Conservation (phyloP, 1,284 basidiomycete genomes). For the Rhizoctonia solani region DNA sequence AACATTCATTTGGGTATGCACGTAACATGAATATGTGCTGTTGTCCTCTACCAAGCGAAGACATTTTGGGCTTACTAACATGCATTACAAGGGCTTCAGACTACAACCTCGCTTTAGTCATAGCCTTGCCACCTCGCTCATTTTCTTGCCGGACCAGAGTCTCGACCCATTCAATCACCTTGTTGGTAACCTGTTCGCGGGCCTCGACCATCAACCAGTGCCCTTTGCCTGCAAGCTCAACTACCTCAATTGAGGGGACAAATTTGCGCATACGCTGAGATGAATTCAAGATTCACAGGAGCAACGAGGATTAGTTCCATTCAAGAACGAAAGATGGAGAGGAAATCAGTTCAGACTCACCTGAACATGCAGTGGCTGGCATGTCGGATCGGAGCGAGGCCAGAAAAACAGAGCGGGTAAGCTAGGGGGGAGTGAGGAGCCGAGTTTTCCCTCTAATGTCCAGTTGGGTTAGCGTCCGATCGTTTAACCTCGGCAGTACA, state of each 20-base stretch:
- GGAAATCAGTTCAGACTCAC: background rate
- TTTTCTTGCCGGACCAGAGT: constrained; percentile 18
- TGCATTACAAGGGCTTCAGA: too few relatives aligned
- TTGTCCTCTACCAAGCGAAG: too few relatives aligned
- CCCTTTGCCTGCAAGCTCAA: constrained; percentile 57
- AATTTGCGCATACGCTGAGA: constrained; percentile 51
- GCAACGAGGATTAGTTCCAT: background rate
- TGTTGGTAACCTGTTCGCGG: constrained; percentile 55
- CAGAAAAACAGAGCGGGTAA: constrained; percentile 66
- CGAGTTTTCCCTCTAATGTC: constrained; percentile 49
- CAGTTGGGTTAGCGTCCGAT: constrained; percentile 6
- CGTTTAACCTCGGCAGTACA: background rate
- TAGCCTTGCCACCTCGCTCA: constrained; percentile 7
- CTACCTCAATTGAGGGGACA: constrained; percentile 54
- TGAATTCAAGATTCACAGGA: background rate
- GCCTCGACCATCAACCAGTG: constrained; percentile 72
- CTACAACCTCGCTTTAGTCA: constrained; percentile 41
- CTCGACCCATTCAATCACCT: constrained; percentile 55
- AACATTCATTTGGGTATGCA: too few relatives aligned
- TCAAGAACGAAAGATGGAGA: background rate
- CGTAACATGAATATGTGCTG: too few relatives aligned
- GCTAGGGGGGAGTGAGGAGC: constrained; percentile 49
- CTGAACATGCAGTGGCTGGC: constrained; percentile 38
- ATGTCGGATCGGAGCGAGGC: constrained; percentile 58
- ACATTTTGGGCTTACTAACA: too few relatives aligned